These are phyloP conservation scores for Kwoniella mangroviensis DNA, from an alignment of 768 basidiomycete genomes.

Conservation along the genomic window DNA sequence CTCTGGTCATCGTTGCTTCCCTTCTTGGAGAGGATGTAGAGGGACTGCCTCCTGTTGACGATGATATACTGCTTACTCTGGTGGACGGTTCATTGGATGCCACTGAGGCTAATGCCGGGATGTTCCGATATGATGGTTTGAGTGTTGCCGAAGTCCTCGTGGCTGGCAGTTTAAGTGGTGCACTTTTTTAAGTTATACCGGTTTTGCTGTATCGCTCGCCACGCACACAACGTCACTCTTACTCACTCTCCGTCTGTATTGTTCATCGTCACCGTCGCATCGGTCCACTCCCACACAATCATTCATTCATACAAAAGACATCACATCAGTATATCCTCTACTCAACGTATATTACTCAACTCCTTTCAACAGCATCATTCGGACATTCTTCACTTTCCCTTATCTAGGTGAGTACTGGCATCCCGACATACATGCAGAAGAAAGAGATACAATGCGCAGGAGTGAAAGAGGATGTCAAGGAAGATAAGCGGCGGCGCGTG, in stretches of 20 bases:
- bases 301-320: background rate
- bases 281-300: background rate
- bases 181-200: background rate
- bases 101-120: slow-evolving; percentile 6
- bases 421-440: background rate
- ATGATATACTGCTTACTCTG: too few species aligned
- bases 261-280: slow-evolving; percentile 2
- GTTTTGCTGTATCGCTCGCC: background rate
- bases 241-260: background rate
- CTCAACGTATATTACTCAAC: too few species aligned
- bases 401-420: background rate
- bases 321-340: background rate
- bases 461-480: background rate
- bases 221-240: slow-evolving; percentile 15
- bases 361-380: background rate
- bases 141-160: background rate
- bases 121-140: slow-evolving; percentile 3
- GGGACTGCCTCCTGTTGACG: too few species aligned
- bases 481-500: slow-evolving; percentile 13
- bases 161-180: background rate
- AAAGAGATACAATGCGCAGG: background rate
- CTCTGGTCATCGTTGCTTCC: background rate
- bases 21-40: too few species aligned
- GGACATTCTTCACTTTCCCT: background rate
- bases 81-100: background rate